Evolutionary conservation across 2,329 filamentous ascomycete species (phyloP), one percentile per base, ranked within the genome.

Genomic region (Emydomyces testavorans): DNA sequence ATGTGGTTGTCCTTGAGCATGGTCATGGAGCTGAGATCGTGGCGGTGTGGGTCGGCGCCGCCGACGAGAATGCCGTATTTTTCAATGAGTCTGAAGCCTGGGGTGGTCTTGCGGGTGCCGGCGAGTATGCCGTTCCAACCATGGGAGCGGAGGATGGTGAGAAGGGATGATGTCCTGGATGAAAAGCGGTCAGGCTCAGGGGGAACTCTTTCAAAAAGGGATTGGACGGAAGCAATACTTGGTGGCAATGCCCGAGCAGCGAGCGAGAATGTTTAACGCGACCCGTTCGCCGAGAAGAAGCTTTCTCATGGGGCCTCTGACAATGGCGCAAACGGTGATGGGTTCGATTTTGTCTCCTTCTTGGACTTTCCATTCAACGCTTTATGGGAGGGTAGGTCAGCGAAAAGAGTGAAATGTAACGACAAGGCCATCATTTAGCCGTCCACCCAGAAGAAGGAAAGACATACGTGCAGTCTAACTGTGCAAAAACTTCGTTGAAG

Each of bases 1-100:
- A 98, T 83, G 68, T 98, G 92, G 68, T 98, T 98, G 68, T 98
- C 92, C 72, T 98, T 98, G 55, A 98, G 75, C 92, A 98, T 98
- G 49, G 89, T 89, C 92, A 98, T 96, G 54, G 82, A 78, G 64
- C 80, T 85, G 49, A 98, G 73, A 64, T 98, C 92, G 68, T 94
- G 86, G 26, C 92, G 75, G 66, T 98, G 92, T 2, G 82, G 79
- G 67, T 98, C 92, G 13, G 87, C 89, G 8, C 92, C 92, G 49
- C 90, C 92, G 13, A 94, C 83, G 18, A 95, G 72, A 83, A 98
- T 95, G 57, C 88, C 92, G 66, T 98, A 98, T 70, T 98, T 98
- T 68, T 98, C 92, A 7, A 96, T 89, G 3, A 96, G 71, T 8
- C 92, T 77, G 70, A 96, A 98, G 0, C 92, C 92, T 0, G 92